Conservation (phyloP, 345 rosid genomes). For the Populus ilicifolia region DNA sequence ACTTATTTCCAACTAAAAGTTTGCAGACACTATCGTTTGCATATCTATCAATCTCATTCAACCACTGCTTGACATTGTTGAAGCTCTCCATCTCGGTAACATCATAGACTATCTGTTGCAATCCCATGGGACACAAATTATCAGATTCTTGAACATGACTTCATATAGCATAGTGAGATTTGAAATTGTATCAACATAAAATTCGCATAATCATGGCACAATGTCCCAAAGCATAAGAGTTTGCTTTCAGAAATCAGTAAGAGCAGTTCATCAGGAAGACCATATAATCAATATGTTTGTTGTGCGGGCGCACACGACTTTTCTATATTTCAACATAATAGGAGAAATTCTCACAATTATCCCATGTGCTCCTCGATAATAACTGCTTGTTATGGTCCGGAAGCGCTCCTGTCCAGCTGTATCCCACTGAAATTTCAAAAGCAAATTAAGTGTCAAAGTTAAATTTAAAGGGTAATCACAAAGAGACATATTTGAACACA, state of each 20-base stretch:
- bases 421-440: conserved; percentile 58
- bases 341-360: conserved; percentile 54
- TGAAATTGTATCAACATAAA: neutral
- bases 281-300: neutral
- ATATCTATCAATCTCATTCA: conserved; percentile 77
- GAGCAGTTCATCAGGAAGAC: neutral
- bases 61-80: conserved; percentile 88
- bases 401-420: conserved; percentile 93
- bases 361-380: conserved; percentile 93
- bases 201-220: neutral
- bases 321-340: too few species aligned
- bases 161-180: neutral
- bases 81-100: conserved; percentile 90
- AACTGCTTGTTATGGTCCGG: conserved; percentile 89
- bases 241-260: neutral
- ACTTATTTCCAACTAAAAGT: conserved; percentile 77
- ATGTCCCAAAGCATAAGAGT: neutral
- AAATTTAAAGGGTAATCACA: neutral
- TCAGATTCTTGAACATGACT: neutral
- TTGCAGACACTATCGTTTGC: conserved; percentile 92
- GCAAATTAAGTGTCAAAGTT: neutral
- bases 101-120: conserved; percentile 66
- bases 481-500: neutral
- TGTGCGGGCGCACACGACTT: too few species aligned
- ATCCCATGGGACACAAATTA: neutral